Conservation (phyloP, 305 asterid genomes). For the Striga hermonthica region DNA sequence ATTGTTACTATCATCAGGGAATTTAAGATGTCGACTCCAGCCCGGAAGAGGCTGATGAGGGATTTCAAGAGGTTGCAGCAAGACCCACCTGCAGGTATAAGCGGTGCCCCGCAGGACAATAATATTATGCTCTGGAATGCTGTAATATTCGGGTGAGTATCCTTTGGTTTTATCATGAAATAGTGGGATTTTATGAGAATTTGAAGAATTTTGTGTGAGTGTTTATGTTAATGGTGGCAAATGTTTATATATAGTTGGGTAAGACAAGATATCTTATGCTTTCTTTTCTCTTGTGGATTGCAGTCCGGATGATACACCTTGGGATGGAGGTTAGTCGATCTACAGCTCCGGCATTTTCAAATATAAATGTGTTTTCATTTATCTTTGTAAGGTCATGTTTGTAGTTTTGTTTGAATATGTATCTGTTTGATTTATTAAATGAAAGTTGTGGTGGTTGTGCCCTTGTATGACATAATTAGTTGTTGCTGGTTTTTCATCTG, state of each 20-base stretch:
- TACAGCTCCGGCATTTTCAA: conserved; percentile 7
- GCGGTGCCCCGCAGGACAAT: conserved; percentile 67
- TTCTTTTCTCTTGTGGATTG: conserved; percentile 41
- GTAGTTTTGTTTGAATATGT: no score
- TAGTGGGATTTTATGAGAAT: not conserved
- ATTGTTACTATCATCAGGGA: conserved; percentile 31
- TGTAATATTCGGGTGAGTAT: conserved; percentile 58
- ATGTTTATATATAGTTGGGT: conserved; percentile 28
- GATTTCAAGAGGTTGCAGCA: conserved; percentile 70
- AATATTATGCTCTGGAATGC: conserved; percentile 69
- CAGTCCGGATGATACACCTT: conserved; percentile 69
- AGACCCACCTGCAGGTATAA: conserved; percentile 64
- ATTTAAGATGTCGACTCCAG: conserved; percentile 53
- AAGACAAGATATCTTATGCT: conserved; percentile 32
- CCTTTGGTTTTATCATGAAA: no score
- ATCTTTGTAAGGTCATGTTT: not conserved
- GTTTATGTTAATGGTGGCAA: not conserved
- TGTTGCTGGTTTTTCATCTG: not conserved
- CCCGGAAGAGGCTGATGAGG: conserved; percentile 70
- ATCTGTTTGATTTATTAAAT: no score
- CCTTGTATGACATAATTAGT: not conserved
- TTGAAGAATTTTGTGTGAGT: not conserved
- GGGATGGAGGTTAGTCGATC: conserved; percentile 64
- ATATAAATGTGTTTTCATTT: not conserved
- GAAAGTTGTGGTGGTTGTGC: no score